Evolutionary conservation across 345 rosid genomes (phyloP), one percentile per base, ranked within the genome.

Genomic region (Eucalyptus cladocalyx): DNA sequence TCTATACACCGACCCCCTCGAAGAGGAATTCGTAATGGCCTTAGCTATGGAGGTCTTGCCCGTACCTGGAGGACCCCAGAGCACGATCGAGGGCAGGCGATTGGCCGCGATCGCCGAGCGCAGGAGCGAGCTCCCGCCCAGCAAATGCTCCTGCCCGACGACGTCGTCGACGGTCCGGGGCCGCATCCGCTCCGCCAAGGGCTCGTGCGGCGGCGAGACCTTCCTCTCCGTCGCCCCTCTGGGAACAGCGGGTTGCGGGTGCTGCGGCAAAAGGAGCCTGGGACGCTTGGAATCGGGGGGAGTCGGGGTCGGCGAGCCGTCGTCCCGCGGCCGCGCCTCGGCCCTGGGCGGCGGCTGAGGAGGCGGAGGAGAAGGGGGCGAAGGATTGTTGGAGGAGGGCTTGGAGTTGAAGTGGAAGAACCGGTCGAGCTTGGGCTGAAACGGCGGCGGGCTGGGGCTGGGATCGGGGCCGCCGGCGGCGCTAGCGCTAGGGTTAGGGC

Each of bases 41-140:
- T 92, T 93, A n/a, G 96, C 97, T 81, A 96, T 90, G 42, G 98
- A 95, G 90, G 99, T 96, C 93, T 97, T 97, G n/a, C 99, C 99
- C 0, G 97, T 93, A 11, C 98, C 98, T 37, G 99, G 97, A 10
- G 98, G 99, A 4, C 98, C 99, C 99, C 99, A 96, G 51, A 97
- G 93, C 89, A 96, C 76, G 8, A 97, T 89, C 11, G 98, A 97
- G 87, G 98, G 98, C 86, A 97, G 93, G 62, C 96, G 94, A 50
- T 92, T 93, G 80, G 93, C 91, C 3, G 92, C 90, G 47, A 95
- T 90, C 83, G 98, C 94, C 23, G 96, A 94, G 81, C 93, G 94
- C 90, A 96, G 95, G 86, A 95, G 91, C 26, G 97, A 94, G 51
- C 90, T 87, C 81, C 89, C 93, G 11, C 94, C 92, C 87, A 97